phyloP scores from a whole-genome alignment of 1,284 basidiomycete species.

The Sporisorium graminicola region DNA sequence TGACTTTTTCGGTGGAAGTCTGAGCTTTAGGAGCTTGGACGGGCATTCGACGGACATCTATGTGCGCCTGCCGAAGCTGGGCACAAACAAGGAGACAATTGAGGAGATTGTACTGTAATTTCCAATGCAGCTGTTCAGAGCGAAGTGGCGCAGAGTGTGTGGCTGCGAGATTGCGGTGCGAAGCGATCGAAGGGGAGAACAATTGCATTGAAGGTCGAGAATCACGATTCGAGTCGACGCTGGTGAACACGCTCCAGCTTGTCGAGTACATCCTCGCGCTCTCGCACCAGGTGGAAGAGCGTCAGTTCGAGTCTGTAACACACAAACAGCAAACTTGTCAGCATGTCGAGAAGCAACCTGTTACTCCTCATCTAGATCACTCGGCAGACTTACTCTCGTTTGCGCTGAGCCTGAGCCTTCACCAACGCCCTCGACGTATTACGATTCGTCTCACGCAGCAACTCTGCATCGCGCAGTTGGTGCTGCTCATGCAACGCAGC shows the following conservation, averaged over 20 bases:
- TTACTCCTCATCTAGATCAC: too few relatives aligned
- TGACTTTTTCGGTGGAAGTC: slow-evolving; percentile 76
- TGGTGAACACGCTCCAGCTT: slow-evolving; percentile 48
- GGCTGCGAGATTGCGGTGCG: neutral
- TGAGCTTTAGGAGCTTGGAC: slow-evolving; percentile 84
- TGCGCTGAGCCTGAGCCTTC: slow-evolving; percentile 8
- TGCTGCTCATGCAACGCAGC: slow-evolving; percentile 15
- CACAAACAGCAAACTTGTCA: too few relatives aligned
- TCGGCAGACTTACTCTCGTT: slow-evolving; percentile 17
- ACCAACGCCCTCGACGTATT: slow-evolving; percentile 5
- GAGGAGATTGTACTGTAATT: slow-evolving; percentile 49
- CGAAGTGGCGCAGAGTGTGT: neutral
- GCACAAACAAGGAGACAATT: slow-evolving; percentile 80
- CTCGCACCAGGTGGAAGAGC: slow-evolving; percentile 47
- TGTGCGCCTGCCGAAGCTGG: slow-evolving; percentile 82
- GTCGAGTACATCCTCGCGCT: slow-evolving; percentile 47
- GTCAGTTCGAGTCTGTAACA: slow-evolving; percentile 24
- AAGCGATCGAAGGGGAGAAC: neutral
- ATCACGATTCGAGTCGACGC: slow-evolving; percentile 12
- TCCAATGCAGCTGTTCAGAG: neutral
- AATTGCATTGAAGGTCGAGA: neutral
- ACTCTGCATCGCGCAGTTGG: neutral
- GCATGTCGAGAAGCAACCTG: too few relatives aligned
- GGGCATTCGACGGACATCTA: slow-evolving; percentile 70
- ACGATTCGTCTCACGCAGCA: slow-evolving; percentile 1